Evolutionary conservation across 176 grass and related monocot genomes (phyloP).

Genomic region (Juncus effusus): DNA sequence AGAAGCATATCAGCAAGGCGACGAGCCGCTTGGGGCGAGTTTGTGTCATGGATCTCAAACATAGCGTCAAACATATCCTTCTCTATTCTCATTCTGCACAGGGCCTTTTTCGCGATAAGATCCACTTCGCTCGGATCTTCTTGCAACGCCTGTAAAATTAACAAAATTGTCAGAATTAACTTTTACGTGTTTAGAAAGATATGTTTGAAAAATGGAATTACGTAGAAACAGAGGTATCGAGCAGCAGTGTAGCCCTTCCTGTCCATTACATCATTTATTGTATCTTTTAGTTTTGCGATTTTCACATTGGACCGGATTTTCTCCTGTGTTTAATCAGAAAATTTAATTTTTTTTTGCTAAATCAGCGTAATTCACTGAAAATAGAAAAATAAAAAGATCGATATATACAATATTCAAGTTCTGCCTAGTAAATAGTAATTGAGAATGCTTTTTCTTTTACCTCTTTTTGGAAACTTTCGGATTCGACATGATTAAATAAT

Average conservation of each 20-base stretch:
- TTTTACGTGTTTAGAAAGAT: slow-evolving; percentile 2
- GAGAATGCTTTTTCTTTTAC: background rate
- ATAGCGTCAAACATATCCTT: too few relatives aligned
- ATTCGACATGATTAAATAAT: slow-evolving; percentile 19
- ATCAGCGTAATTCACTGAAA: background rate
- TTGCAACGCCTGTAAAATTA: too few relatives aligned
- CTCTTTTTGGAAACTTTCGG: slow-evolving; percentile 9
- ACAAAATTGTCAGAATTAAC: too few relatives aligned
- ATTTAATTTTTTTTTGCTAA: background rate
- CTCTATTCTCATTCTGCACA: too few relatives aligned
- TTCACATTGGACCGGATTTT: background rate
- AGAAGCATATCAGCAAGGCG: too few relatives aligned
- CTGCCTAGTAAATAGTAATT: too few relatives aligned
- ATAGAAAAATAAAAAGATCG: background rate
- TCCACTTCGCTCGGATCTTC: too few relatives aligned
- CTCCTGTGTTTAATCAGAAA: slow-evolving; percentile 10
- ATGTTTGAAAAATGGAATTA: slow-evolving; percentile 17
- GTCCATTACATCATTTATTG: slow-evolving; percentile 25
- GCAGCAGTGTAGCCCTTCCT: slow-evolving; percentile 27
- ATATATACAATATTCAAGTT: too few relatives aligned
- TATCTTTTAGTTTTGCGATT: slow-evolving; percentile 23
- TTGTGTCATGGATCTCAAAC: too few relatives aligned
- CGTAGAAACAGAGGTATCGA: slow-evolving; percentile 15
- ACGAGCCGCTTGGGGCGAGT: too few relatives aligned
- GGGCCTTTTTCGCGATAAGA: too few relatives aligned